phyloP scores from a whole-genome alignment of 2,329 filamentous ascomycete genomes.

The Trichothecium roseum region DNA sequence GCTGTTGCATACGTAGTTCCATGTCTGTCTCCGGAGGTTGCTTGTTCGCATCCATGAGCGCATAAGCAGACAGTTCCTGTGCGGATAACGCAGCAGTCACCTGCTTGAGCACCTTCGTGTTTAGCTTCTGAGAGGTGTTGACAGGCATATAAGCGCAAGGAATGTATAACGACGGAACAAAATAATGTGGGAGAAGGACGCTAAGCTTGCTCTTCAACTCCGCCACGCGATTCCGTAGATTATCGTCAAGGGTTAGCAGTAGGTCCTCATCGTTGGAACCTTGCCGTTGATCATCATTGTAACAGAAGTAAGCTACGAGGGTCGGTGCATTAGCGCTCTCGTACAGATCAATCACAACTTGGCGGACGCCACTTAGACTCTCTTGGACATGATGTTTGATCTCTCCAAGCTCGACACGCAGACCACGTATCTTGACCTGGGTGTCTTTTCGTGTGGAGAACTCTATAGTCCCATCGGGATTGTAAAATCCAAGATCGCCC shows the following conservation, averaged over 20 bases:
- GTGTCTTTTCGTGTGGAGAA: conserved; percentile 2
- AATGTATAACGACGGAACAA: conserved; percentile 9
- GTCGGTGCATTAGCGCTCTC: neutral
- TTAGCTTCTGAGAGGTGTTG: conserved; percentile 9
- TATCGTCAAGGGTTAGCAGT: conserved; percentile 4
- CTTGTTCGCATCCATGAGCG: neutral
- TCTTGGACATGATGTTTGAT: neutral
- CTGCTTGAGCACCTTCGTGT: neutral
- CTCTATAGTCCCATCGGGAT: conserved; percentile 1
- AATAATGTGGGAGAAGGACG: conserved; percentile 8
- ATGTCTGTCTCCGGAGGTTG: neutral
- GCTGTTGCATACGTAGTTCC: conserved; percentile 2
- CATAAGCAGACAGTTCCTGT: neutral
- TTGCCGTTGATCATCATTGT: neutral
- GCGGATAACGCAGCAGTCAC: neutral
- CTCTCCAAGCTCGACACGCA: conserved; percentile 1
- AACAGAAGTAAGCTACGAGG: conserved; percentile 1
- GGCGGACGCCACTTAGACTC: neutral
- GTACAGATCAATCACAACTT: neutral
- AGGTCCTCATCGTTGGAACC: neutral
- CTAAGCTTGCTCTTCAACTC: conserved; percentile 7
- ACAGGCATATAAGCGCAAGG: conserved; percentile 10
- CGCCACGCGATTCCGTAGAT: conserved; percentile 5
- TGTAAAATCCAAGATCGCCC: neutral
- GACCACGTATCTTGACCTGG: conserved; percentile 3